Evolutionary conservation across 768 basidiomycete species (phyloP).

Genomic region (Suillus placidus): DNA sequence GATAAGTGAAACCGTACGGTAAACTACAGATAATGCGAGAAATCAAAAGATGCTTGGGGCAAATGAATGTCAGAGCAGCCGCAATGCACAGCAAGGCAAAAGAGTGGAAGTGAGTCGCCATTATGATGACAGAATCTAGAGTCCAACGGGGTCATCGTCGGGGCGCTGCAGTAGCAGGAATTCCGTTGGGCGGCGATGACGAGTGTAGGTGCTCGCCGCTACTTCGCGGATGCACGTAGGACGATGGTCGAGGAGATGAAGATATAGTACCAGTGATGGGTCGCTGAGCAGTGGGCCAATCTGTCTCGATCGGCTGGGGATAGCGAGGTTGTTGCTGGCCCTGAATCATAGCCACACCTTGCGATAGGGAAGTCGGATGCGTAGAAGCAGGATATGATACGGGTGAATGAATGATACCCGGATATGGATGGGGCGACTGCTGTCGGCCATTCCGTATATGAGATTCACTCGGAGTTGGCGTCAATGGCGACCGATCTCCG

Average conservation of each 20-base stretch:
- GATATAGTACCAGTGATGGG: slow-evolving; percentile 37
- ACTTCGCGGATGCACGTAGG: slow-evolving; percentile 49
- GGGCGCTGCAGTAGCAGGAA: slow-evolving; percentile 51
- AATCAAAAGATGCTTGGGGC: slow-evolving; percentile 33
- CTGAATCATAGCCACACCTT: slow-evolving; percentile 47
- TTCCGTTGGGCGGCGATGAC: slow-evolving; percentile 44
- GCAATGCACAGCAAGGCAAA: slow-evolving; percentile 28
- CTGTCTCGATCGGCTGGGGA: slow-evolving; percentile 49
- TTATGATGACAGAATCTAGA: slow-evolving; percentile 10
- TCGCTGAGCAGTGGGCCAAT: slow-evolving; percentile 41
- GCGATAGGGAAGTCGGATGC: slow-evolving; percentile 49
- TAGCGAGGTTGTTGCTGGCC: slow-evolving; percentile 42
- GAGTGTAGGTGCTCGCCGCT: slow-evolving; percentile 47
- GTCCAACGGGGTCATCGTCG: slow-evolving; percentile 32
- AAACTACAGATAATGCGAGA: slow-evolving; percentile 65
- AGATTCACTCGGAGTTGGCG: slow-evolving; percentile 41
- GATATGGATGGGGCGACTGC: slow-evolving; percentile 44
- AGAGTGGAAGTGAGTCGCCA: slow-evolving; percentile 16
- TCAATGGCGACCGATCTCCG: slow-evolving; percentile 50
- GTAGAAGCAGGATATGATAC: slow-evolving; percentile 48
- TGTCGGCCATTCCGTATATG: slow-evolving; percentile 42
- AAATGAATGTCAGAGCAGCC: slow-evolving; percentile 32
- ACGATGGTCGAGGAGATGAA: slow-evolving; percentile 51
- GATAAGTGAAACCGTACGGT: slow-evolving; percentile 49
- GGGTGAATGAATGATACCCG: slow-evolving; percentile 43